phyloP scores from a whole-genome alignment of 176 grass and related monocot species.

The Carex cristatella region DNA sequence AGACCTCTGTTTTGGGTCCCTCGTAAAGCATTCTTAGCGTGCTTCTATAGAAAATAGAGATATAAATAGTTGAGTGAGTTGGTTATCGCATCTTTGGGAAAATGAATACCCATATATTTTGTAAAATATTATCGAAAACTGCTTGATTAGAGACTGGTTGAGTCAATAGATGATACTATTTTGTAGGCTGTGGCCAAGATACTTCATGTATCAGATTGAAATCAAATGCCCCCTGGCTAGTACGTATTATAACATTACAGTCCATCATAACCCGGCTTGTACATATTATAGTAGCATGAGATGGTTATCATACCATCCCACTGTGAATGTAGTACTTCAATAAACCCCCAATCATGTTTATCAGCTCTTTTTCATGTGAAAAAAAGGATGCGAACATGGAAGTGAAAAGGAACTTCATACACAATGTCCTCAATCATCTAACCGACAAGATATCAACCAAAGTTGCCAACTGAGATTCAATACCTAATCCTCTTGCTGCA shows the following conservation, averaged over 20 bases:
- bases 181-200: neutral
- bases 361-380: neutral
- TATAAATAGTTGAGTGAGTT: neutral
- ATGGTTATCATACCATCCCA: neutral
- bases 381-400: neutral
- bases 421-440: neutral
- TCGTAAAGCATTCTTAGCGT: neutral
- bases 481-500: neutral
- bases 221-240: neutral
- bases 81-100: neutral
- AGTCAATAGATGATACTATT: neutral
- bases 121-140: neutral
- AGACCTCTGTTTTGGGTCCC: constrained; percentile 2
- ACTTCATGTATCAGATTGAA: neutral
- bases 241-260: neutral
- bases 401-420: neutral
- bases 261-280: neutral
- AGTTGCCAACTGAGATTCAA: neutral
- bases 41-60: constrained; percentile 25
- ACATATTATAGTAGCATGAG: too few species aligned
- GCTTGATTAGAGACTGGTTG: neutral
- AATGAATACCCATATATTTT: constrained; percentile 21
- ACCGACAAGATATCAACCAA: neutral
- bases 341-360: neutral
- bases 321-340: neutral